Base-by-base conservation (phyloP, 495 filamentous ascomycete genomes). In the Peziza echinospora region DNA sequence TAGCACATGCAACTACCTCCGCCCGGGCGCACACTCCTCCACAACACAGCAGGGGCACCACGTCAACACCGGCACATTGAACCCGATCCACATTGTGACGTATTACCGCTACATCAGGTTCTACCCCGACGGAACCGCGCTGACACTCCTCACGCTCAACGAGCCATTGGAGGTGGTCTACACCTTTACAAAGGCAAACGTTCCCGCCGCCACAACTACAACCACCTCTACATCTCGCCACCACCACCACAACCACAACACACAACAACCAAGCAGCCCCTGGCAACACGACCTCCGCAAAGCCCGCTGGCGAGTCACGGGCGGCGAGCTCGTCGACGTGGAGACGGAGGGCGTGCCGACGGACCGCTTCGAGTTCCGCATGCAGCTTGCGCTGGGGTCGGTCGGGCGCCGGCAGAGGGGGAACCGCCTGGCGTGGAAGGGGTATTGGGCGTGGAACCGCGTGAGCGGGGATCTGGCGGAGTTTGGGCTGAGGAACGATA, bases 101-200 rank as follows among this genome's bases (percentile, higher is more conserved):
- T 97, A 96, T 63, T 96, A 89, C 65, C 82, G 89, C 28, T 97
- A 96, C 60, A 68, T 97, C 0, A 80, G 89, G 10, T 89, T 96
- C 63, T 93, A 91, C 65, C 80, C 84, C 19, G 80, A 94, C 62
- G 89, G 89, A 21, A 77, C 79, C 0, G 75, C 71, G 43, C 72
- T 94, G 24, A 80, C 73, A 37, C 65, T 97, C 7, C 67, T 84
- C 5, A 80, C 78, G 1, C 89, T 82, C 1, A 64, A 72, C 23
- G 82, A 93, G 62, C 89, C 89, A 0, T 64, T 72, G 22, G 84
- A 93, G 23, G 80, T 96, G 10, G 84, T 92, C 1, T 78, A 79
- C 42, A 65, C 81, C 49, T 66, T 85, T 11, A 78, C 67, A 43
- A 67, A 64, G 50, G 11, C 24, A 3, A 21, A 34, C 13, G 21